phyloP scores from a whole-genome alignment of 148 eudicot species.

The Diospyros lotus region DNA sequence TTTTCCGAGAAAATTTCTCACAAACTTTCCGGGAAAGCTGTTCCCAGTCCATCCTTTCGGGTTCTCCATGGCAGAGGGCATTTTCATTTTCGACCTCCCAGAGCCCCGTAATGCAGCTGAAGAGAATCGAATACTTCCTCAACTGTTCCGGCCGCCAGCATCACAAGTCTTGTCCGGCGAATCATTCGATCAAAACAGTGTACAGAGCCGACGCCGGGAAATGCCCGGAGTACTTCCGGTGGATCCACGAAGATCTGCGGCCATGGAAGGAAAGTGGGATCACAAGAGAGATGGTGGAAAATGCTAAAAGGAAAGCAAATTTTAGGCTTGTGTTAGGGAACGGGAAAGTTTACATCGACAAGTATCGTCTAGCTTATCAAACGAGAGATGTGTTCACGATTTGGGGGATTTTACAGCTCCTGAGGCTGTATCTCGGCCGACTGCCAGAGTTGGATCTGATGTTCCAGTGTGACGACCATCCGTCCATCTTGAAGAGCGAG shows the following conservation, averaged over 20 bases:
- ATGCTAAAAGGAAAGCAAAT: constrained; percentile 39
- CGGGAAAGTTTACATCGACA: constrained; percentile 56
- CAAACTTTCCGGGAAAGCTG: no score
- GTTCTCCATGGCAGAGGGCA: no score
- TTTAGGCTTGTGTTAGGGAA: constrained; percentile 41
- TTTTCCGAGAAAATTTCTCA: no score
- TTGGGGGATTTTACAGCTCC: constrained; percentile 62
- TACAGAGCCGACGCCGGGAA: background rate
- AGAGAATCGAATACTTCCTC: no score
- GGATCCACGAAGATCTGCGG: constrained; percentile 64
- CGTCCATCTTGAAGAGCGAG: constrained; percentile 24
- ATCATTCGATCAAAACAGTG: no score
- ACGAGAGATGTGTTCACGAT: constrained; percentile 55
- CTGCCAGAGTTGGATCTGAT: constrained; percentile 63
- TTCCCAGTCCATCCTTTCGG: no score
- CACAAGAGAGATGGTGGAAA: constrained; percentile 49
- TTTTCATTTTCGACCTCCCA: no score
- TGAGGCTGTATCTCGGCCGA: constrained; percentile 56
- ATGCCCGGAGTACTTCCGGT: constrained; percentile 72
- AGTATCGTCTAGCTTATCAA: constrained; percentile 36
- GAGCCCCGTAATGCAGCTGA: no score
- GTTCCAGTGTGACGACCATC: constrained; percentile 56
- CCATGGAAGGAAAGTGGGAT: constrained; percentile 59
- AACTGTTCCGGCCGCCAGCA: no score
- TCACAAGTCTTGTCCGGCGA: no score